Conservation (phyloP, 345 rosid genomes). For the Passiflora organensis region DNA sequence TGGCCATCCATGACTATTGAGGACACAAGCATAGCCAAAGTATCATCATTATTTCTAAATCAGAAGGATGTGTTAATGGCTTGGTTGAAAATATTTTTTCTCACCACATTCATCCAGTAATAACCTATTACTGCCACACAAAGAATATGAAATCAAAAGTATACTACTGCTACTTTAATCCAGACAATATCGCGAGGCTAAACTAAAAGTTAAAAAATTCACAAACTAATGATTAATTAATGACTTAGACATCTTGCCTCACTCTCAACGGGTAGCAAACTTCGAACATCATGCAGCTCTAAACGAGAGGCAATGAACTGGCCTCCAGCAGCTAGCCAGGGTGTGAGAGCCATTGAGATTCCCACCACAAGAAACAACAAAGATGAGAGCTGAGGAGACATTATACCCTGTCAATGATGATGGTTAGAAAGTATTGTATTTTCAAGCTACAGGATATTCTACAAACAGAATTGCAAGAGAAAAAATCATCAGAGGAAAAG, state of each 20-base stretch:
- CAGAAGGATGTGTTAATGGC: neutral
- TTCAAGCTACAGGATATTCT: constrained; percentile 1
- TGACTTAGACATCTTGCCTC: constrained; percentile 52
- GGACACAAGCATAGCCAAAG: neutral
- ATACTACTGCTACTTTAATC: too few species aligned
- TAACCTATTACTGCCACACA: neutral
- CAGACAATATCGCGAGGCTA: too few species aligned
- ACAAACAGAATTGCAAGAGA: neutral
- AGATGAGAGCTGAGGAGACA: constrained; percentile 89
- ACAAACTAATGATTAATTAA: neutral
- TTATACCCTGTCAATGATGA: constrained; percentile 68
- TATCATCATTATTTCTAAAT: neutral
- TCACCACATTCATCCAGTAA: neutral
- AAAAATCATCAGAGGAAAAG: neutral
- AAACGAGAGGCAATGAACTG: constrained; percentile 93
- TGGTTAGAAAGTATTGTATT: constrained; percentile 11
- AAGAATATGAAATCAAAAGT: too few species aligned
- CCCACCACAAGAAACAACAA: constrained; percentile 95
- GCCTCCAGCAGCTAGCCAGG: constrained; percentile 99
- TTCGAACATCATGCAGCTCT: constrained; percentile 93
- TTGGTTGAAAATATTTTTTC: neutral
- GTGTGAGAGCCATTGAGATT: constrained; percentile 94
- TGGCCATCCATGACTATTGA: neutral
- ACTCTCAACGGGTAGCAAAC: constrained; percentile 90
- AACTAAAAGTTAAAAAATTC: too few species aligned